Evolutionary conservation across 768 basidiomycete species (phyloP).

Genomic region (Erythrobasidium yunnanense): DNA sequence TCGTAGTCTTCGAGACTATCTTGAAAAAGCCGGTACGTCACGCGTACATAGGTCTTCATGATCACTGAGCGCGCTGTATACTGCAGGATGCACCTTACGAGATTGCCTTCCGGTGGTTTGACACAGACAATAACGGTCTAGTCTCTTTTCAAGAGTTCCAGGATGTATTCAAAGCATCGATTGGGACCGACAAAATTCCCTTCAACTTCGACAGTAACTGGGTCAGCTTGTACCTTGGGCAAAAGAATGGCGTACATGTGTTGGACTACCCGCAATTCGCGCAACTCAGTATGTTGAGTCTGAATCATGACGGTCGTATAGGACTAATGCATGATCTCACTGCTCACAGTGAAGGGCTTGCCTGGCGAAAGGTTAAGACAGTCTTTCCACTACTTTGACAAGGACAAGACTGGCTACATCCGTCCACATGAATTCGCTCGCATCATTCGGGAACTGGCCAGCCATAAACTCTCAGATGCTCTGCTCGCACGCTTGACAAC

Average conservation of each 20-base stretch:
- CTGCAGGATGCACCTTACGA: slow-evolving; percentile 13
- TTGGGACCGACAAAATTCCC: slow-evolving; percentile 68
- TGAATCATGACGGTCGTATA: slow-evolving; percentile 9
- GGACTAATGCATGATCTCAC: slow-evolving; percentile 92
- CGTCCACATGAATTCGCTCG: slow-evolving; percentile 83
- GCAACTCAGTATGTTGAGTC: background rate
- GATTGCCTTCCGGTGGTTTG: slow-evolving; percentile 34
- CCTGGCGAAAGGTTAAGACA: slow-evolving; percentile 96
- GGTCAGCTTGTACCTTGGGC: slow-evolving; percentile 91
- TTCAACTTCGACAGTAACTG: slow-evolving; percentile 82
- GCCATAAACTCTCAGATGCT: slow-evolving; percentile 90
- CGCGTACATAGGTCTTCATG: too few relatives aligned
- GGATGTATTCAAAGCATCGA: slow-evolving; percentile 69
- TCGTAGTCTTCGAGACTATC: slow-evolving; percentile 84
- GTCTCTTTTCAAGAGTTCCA: slow-evolving; percentile 95
- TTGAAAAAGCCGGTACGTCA: slow-evolving; percentile 87
- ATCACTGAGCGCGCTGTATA: too few relatives aligned
- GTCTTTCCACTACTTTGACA: slow-evolving; percentile 82
- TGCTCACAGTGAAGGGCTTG: slow-evolving; percentile 72
- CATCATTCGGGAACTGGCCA: slow-evolving; percentile 84
- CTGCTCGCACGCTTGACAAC: slow-evolving; percentile 88
- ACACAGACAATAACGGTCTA: slow-evolving; percentile 76
- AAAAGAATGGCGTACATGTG: slow-evolving; percentile 57
- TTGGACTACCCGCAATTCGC: slow-evolving; percentile 35
- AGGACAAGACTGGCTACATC: slow-evolving; percentile 85